Conservation (phyloP, 345 rosid genomes). For the Acer yangbiense region DNA sequence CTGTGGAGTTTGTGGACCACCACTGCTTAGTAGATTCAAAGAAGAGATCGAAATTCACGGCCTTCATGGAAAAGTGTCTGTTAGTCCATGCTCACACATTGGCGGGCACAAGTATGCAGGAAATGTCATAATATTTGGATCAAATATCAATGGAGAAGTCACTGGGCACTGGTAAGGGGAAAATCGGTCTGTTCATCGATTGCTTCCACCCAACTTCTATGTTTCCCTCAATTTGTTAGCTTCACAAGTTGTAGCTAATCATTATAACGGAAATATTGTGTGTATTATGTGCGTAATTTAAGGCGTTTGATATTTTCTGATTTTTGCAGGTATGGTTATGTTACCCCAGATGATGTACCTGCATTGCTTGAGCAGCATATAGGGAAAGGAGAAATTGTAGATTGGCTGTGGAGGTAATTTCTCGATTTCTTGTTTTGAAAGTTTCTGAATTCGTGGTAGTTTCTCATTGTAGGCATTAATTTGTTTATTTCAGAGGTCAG, state of each 20-base stretch:
- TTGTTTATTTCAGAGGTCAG: conserved; percentile 64
- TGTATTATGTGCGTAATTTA: background rate
- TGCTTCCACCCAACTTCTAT: too few relatives aligned
- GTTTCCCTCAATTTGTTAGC: conserved; percentile 17
- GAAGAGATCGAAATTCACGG: conserved; percentile 75
- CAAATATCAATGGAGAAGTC: conserved; percentile 55
- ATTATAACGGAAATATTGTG: too few relatives aligned
- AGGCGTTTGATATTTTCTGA: background rate
- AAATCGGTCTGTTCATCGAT: conserved; percentile 4
- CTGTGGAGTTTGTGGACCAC: conserved; percentile 96
- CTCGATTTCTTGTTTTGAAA: background rate
- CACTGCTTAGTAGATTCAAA: conserved; percentile 73
- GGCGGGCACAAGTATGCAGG: conserved; percentile 98
- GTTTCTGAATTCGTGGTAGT: background rate
- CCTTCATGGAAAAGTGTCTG: conserved; percentile 85
- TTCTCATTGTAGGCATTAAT: background rate
- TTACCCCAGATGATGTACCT: conserved; percentile 77
- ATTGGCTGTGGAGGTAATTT: conserved; percentile 80
- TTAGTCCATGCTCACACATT: conserved; percentile 95
- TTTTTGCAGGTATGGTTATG: conserved; percentile 77
- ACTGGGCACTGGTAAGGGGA: conserved; percentile 81
- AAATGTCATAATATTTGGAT: conserved; percentile 82
- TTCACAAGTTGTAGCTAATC: background rate
- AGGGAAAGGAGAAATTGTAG: conserved; percentile 73
- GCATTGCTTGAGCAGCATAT: conserved; percentile 70